Evolutionary conservation across 306 rosid species (phyloP), one percentile per base, ranked within the genome.

Genomic region (Lathyrus oleraceus): DNA sequence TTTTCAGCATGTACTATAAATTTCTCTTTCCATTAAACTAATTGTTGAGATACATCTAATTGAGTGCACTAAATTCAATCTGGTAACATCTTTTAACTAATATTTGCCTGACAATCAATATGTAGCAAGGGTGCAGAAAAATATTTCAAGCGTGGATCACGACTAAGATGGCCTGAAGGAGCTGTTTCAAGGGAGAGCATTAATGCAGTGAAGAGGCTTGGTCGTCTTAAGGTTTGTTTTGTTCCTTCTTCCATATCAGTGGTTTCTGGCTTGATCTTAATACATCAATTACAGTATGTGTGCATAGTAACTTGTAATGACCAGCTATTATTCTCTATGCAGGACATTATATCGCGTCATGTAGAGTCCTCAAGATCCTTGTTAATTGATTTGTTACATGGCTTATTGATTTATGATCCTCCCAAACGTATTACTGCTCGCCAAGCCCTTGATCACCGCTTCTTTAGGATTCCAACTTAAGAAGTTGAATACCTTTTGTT

Each of bases 111-210:
- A 13, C 51, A 59, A 58, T 69, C 51, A 53, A 63, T 69, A 25
- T 78, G 78, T 79, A 81, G 98, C 76, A 85, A 79, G 67, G 93
- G 89, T 15, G 86, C 88, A 10, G 95, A 92, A 65, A 89, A 92
- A 51, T 89, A 87, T 58, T 89, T 92, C 81, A 87, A 82, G 84
- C 86, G 83, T n/a, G 91, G 95, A 38, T 60, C 76, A 0, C 80
- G 86, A 44, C 84, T 92, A 61, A 89, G 81, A 75, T 92, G 98
- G 98, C 98, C 98, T 3, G 88, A 87, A 85, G 98, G 92, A 82
- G 96, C 98, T 61, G 88, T 86, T 75, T 89, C 98, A 19, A 90
- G 95, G 78, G 98, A 92, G 83, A 92, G 98, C 68, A 92, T 92
- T 71, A 84, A 84, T 75, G 96, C 98, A 16, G 98, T 92, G 13